Evolutionary conservation across 2,329 filamentous ascomycete genomes (phyloP), one percentile per base, ranked within the genome.

Genomic region (Talaromyces sp.): DNA sequence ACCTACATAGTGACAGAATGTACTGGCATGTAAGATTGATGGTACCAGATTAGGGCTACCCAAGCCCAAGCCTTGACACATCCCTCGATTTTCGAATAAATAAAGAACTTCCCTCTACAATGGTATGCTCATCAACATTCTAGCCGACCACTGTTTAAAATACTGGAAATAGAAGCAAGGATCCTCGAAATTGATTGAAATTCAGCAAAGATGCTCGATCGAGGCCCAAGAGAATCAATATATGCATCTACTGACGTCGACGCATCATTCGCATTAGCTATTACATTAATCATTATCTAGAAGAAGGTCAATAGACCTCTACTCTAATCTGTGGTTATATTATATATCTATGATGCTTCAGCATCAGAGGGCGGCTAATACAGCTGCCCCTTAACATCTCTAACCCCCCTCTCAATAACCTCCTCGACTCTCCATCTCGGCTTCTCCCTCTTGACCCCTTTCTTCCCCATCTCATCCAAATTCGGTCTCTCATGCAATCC

Each of bases 341-440:
- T 39, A 56, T 19, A 56, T 22, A 22, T 31, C 4, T 7, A 15
- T 39, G 11, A 37, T 39, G 11, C 11, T 22, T 8, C n/a, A 15
- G 9, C n/a, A 25, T 2, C 9, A 52, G 4, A 33, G 15, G 3
- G 4, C n/a, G 27, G 15, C 19, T 33, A 92, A 77, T 88, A 84
- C 72, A 94, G 80, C 64, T 87, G 85, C 65, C 85, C 71, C 79
- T 93, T 91, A 68, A 89, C 86, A 77, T 94, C 91, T 69, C 88
- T 84, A 13, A 89, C 89, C 60, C 90, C 90, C 64, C 84, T 81
- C 69, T 85, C 86, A 67, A 96, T 82, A 61, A 93, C 87, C 67
- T 90, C 89, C 69, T 90, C 84, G n/a, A 92, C 77, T 67, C 82
- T 83, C 92, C 92, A 96, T 69, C 92, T 83, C n/a, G 92, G 92